phyloP scores from a whole-genome alignment of 2,329 filamentous ascomycete species.

The Venturia carpophila region DNA sequence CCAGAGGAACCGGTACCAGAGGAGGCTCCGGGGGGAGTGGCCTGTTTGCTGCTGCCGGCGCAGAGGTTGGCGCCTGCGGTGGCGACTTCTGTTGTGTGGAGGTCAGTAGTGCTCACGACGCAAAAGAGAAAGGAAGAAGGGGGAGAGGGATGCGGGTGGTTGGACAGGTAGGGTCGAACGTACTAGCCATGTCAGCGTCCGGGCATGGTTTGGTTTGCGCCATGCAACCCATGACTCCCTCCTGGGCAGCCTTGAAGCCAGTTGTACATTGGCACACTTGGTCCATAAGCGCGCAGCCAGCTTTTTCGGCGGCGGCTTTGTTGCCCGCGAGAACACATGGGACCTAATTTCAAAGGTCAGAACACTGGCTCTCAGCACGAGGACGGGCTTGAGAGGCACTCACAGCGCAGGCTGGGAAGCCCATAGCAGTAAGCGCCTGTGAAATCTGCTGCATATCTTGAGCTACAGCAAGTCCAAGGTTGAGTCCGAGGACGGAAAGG shows the following conservation, averaged over 20 bases:
- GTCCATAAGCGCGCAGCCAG: neutral
- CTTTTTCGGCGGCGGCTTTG: conserved; percentile 1
- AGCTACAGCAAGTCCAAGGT: neutral
- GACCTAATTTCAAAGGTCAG: neutral
- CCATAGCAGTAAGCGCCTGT: neutral
- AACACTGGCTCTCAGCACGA: too few relatives aligned
- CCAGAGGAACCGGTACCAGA: neutral
- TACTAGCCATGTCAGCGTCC: conserved; percentile 1
- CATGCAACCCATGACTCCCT: neutral
- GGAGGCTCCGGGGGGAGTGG: neutral
- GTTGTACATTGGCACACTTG: conserved; percentile 10
- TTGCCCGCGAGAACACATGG: neutral
- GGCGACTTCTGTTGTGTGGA: neutral
- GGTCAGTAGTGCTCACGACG: neutral
- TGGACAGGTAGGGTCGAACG: neutral
- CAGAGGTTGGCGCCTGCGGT: neutral
- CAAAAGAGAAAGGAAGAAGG: neutral
- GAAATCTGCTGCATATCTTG: neutral
- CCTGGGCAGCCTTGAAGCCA: neutral
- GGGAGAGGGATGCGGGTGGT: neutral
- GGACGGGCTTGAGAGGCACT: neutral
- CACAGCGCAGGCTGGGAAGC: conserved; percentile 9
- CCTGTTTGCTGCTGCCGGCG: neutral
- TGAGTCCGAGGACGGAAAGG: neutral
- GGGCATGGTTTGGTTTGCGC: neutral